These are phyloP conservation scores for Nannizzia gypsea DNA, from an alignment of 2,329 filamentous ascomycete genomes.

Conservation along the genomic window DNA sequence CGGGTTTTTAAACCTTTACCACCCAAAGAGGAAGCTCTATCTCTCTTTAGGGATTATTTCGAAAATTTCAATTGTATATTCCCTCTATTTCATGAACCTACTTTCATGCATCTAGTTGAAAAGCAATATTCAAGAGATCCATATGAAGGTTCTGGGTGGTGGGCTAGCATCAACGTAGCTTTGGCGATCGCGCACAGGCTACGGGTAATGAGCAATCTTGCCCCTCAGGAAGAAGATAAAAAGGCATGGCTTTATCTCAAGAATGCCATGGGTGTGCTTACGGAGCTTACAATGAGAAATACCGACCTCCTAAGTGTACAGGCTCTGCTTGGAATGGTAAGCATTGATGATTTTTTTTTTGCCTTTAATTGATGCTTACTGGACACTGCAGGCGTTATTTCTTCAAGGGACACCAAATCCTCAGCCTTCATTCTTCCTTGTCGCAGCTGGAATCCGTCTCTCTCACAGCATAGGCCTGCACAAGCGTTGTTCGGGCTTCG, in stretches of 20 bases:
- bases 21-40: slow-evolving; percentile 73
- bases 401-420: slow-evolving; percentile 94
- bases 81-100: slow-evolving; percentile 91
- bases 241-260: slow-evolving; percentile 95
- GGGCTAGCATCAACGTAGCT: slow-evolving; percentile 89
- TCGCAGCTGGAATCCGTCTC: slow-evolving; percentile 79
- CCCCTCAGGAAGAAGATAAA: slow-evolving; percentile 80
- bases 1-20: slow-evolving; percentile 75
- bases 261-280: slow-evolving; percentile 87
- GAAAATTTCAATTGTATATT: slow-evolving; percentile 99
- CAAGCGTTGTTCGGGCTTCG: slow-evolving; percentile 84
- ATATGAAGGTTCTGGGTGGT: slow-evolving; percentile 94
- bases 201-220: slow-evolving; percentile 88
- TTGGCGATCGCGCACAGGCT: slow-evolving; percentile 87
- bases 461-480: slow-evolving; percentile 92
- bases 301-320: slow-evolving; percentile 92
- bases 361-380: not conserved
- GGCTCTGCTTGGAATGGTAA: slow-evolving; percentile 75
- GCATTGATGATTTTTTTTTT: slow-evolving; percentile 6
- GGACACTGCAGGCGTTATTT: slow-evolving; percentile 53
- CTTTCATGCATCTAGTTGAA: slow-evolving; percentile 95
- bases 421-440: slow-evolving; percentile 81
- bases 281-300: slow-evolving; percentile 89
- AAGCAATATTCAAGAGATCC: slow-evolving; percentile 86
- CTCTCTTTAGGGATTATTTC: slow-evolving; percentile 84